Percentiles rank a stretch among this genome's conserved stretches.
Conservation (phyloP, 805 yeast genomes). For the Ogataea salicorniae region DNA sequence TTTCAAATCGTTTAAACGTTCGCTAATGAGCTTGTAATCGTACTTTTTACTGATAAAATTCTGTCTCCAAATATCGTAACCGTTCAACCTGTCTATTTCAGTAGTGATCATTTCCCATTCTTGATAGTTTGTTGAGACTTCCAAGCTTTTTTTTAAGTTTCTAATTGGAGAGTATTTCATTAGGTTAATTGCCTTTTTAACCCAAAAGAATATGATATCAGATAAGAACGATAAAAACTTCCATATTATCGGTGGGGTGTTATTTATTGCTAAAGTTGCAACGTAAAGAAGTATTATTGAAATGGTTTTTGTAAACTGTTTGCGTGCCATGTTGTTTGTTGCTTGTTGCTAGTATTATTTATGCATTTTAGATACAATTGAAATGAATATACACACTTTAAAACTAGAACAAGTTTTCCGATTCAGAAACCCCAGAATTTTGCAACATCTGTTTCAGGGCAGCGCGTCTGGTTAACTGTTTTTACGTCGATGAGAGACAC, state of each 20-base stretch:
- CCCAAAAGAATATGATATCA: slow-evolving; percentile 46
- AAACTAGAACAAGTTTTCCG: too few relatives aligned
- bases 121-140: slow-evolving; percentile 50
- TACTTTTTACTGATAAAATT: slow-evolving; percentile 77
- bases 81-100: slow-evolving; percentile 45
- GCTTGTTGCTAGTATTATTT: too few relatives aligned
- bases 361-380: too few relatives aligned
- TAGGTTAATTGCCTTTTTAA: slow-evolving; percentile 24
- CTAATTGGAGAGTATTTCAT: slow-evolving; percentile 18
- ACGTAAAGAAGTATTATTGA: slow-evolving; percentile 13
- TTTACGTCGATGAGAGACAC: too few relatives aligned
- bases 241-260: slow-evolving; percentile 26
- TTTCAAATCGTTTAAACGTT: slow-evolving; percentile 57
- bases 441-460: too few relatives aligned
- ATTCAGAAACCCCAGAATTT: too few relatives aligned
- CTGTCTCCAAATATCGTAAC: slow-evolving; percentile 67
- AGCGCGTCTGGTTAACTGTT: too few relatives aligned
- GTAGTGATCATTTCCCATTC: slow-evolving; percentile 64
- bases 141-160: slow-evolving; percentile 20
- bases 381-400: too few relatives aligned
- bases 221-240: slow-evolving; percentile 30
- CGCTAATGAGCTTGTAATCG: slow-evolving; percentile 78
- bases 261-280: slow-evolving; percentile 13
- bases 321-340: slow-evolving; percentile 1
- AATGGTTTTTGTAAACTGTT: slow-evolving; percentile 11